Conservation (phyloP, 169 alveolate species). For the Cystoisospora suis region DNA sequence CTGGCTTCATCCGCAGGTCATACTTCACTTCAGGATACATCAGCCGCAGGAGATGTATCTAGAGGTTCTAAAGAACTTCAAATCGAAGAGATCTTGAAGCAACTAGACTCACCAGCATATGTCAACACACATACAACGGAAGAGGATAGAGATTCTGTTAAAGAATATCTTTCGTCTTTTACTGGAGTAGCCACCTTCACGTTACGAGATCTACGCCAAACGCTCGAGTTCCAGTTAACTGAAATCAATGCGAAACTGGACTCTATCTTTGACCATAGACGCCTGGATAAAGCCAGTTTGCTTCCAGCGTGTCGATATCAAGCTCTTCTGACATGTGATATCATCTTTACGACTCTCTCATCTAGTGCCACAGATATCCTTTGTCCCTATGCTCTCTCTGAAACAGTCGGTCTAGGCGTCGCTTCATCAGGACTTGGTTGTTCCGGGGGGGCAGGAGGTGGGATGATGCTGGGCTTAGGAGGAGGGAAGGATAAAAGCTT, state of each 20-base stretch:
- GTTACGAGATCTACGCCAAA: background rate
- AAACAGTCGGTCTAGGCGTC: background rate
- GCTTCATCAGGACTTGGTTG: too few species aligned
- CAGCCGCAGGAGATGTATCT: too few species aligned
- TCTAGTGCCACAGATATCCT: slow-evolving; percentile 1
- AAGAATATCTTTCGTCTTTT: too few species aligned
- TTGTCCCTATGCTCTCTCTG: background rate
- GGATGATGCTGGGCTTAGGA: too few species aligned
- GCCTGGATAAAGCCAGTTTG: background rate
- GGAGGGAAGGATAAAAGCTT: too few species aligned
- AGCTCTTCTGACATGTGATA: background rate
- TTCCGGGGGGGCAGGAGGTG: too few species aligned
- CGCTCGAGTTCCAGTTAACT: background rate
- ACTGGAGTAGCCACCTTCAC: background rate
- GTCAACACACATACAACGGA: too few species aligned
- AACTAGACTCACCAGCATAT: background rate
- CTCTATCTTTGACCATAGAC: background rate
- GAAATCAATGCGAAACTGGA: background rate
- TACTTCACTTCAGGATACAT: too few species aligned
- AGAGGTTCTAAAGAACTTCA: background rate
- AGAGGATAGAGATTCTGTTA: too few species aligned
- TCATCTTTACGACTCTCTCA: slow-evolving; percentile 37
- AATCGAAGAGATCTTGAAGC: background rate
- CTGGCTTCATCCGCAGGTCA: too few species aligned
- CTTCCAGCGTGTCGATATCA: background rate